Conservation (phyloP, 2,329 filamentous ascomycete species). For the Xylariaceae sp. region DNA sequence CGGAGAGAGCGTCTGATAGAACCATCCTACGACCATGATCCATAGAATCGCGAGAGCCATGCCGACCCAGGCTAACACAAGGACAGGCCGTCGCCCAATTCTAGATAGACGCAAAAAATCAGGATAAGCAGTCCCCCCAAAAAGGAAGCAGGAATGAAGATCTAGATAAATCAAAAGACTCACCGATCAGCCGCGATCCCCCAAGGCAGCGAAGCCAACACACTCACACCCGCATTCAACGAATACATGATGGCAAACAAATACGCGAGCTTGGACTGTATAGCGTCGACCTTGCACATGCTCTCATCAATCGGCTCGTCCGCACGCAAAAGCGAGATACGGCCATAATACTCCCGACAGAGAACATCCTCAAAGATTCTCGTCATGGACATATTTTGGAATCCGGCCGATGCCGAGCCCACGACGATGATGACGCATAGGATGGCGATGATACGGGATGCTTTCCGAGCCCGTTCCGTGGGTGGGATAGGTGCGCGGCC, state of each 20-base stretch:
- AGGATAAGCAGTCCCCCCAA: neutral
- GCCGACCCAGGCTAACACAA: constrained; percentile 30
- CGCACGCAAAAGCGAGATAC: constrained; percentile 9
- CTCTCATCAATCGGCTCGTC: constrained; percentile 33
- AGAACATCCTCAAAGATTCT: constrained; percentile 37
- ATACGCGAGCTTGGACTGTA: constrained; percentile 35
- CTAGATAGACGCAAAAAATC: constrained; percentile 13
- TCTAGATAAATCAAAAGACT: constrained; percentile 1
- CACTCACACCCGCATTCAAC: constrained; percentile 30
- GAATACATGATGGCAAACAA: constrained; percentile 31
- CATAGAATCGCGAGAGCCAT: constrained; percentile 27
- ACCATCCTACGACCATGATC: constrained; percentile 32
- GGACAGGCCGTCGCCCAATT: constrained; percentile 35
- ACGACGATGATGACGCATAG: constrained; percentile 31
- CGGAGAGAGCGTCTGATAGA: constrained; percentile 30
- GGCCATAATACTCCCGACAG: constrained; percentile 35
- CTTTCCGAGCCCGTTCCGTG: neutral
- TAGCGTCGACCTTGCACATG: constrained; percentile 33
- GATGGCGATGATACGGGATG: constrained; percentile 23
- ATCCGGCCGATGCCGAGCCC: constrained; percentile 25
- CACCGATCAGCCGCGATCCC: constrained; percentile 35
- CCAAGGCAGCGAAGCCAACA: constrained; percentile 35
- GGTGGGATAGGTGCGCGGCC: neutral
- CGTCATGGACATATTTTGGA: constrained; percentile 32
- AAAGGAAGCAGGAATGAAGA: neutral